Conservation (phyloP, 2,329 filamentous ascomycete species). For the Fusarium irregulare region DNA sequence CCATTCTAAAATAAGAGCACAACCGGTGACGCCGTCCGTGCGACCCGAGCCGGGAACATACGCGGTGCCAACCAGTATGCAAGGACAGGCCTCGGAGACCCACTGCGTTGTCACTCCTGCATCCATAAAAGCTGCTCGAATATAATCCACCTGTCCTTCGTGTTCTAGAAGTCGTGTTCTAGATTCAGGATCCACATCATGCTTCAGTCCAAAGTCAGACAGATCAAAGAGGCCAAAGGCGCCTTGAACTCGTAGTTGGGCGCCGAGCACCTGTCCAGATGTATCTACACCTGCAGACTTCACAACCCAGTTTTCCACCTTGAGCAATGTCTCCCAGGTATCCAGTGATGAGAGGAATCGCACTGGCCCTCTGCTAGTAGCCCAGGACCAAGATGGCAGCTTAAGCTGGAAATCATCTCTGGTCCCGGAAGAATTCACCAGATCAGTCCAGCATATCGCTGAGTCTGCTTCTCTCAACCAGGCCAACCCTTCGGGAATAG, state of each 20-base stretch:
- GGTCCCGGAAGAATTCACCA: background rate
- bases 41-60: background rate
- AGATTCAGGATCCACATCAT: no score
- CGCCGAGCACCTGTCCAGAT: background rate
- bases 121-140: background rate
- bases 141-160: background rate
- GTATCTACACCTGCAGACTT: background rate
- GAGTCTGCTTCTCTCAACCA: background rate
- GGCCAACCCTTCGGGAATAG: background rate
- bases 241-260: background rate
- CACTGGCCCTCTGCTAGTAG: background rate
- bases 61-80: background rate
- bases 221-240: rapidly evolving
- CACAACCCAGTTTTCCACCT: background rate
- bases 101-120: rapidly evolving
- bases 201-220: rapidly evolving
- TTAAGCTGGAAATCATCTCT: background rate
- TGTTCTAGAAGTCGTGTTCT: background rate
- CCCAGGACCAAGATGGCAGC: constrained; percentile 1
- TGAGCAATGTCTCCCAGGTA: background rate
- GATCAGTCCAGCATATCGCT: background rate
- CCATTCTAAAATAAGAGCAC: background rate
- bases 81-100: background rate
- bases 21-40: background rate
- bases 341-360: background rate